Base-by-base conservation (phyloP, 2,329 filamentous ascomycete genomes). In the Aspergillus cejpii region DNA sequence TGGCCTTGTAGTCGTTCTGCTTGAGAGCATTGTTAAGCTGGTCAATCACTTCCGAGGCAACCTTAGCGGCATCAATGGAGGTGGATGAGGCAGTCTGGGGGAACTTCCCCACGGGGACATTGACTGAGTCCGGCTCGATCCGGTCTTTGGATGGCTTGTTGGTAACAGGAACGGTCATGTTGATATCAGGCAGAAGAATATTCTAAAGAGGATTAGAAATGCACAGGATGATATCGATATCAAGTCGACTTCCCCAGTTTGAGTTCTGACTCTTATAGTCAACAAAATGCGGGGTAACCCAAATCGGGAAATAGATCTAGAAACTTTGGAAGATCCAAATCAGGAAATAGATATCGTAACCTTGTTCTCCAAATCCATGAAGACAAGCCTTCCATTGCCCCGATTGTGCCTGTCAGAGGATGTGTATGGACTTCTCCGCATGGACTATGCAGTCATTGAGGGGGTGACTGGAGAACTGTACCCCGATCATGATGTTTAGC, bases 111-210 rank as follows among this genome's bases (percentile, higher is more conserved):
- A 73, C 49, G 1, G 69, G 63, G 15, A 71, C 69, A 55, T 81
- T 80, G 58, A 75, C 59, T 0, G 78, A 82, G 41, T 79, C 80
- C 0, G 75, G 71, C 54, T 70, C 69, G 33, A 70, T 61, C 15
- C 73, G 67, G 36, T 73, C 61, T 47, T 65, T 65, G 1, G 73
- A 74, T 5, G 52, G 54, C 23, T 59, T 36, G 12, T 29, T 26
- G 34, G 48, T 53, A 11, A 6, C 26, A n/a, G 24, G 31, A 5
- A 34, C 15, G 5, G 31, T 20, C 31, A 34, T 34, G 17, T 34
- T 34, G 31, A 6, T 34, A 11, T 34, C 7, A 6, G 10, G 2
- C 5, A 19, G 15, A n/a, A 34, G 15, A 34, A 8, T 7, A 10
- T 3, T 15, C 5, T 6, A 15, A 28, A 6, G 15, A 24, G 15